Conservation (phyloP, 1,139 yeast species). For the Yamadazyma spencermartinsiae region DNA sequence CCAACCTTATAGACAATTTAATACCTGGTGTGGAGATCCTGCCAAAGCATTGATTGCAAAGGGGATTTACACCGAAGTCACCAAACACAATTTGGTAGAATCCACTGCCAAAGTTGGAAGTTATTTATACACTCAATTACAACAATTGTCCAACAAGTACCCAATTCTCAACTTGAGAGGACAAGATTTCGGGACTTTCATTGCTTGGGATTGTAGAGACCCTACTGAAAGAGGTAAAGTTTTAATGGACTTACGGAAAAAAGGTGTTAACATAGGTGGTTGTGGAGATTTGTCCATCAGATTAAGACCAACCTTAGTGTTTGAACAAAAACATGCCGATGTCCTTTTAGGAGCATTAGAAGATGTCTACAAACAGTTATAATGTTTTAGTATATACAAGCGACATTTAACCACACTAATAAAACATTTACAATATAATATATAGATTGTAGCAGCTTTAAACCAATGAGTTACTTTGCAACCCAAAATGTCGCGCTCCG, state of each 20-base stretch:
- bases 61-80: conserved; percentile 64
- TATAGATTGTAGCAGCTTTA: too few species aligned
- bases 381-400: too few species aligned
- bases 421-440: too few species aligned
- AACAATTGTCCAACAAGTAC: conserved; percentile 48
- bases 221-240: conserved; percentile 59
- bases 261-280: conserved; percentile 78
- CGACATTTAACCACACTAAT: too few species aligned
- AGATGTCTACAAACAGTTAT: conserved; percentile 17
- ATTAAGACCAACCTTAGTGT: conserved; percentile 73
- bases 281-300: conserved; percentile 75
- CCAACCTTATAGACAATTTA: conserved; percentile 78
- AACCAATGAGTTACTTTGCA: too few species aligned
- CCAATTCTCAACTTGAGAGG: conserved; percentile 71
- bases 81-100: conserved; percentile 56
- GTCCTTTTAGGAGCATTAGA: conserved; percentile 51
- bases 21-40: conserved; percentile 93
- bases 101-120: conserved; percentile 61
- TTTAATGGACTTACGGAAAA: conserved; percentile 53
- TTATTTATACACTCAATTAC: conserved; percentile 57
- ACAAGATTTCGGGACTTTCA: conserved; percentile 70
- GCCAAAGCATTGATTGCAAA: conserved; percentile 73
- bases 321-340: conserved; percentile 77
- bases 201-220: conserved; percentile 70
- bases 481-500: too few species aligned